These are phyloP conservation scores for Coemansia biformis DNA, from an alignment of 192 early-diverging fungal species.

Conservation along the genomic window DNA sequence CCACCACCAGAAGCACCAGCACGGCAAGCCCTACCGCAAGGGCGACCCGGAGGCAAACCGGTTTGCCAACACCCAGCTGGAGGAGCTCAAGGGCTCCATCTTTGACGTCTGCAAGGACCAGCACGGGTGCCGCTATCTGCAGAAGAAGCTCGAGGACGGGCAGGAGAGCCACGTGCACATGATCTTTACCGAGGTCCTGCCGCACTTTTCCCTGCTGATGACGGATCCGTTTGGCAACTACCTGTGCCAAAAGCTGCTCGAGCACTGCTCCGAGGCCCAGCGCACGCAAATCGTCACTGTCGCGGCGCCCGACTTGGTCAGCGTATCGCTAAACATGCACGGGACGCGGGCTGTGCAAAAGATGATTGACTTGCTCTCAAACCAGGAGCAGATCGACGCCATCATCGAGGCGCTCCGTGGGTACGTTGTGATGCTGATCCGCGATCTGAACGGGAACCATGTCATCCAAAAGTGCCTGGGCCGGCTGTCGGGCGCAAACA, in stretches of 20 bases:
- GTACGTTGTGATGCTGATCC: conserved; percentile 76
- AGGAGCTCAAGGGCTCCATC: conserved; percentile 68
- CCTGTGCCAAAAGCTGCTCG: conserved; percentile 84
- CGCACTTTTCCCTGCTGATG: conserved; percentile 75
- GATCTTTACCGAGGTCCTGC: conserved; percentile 73
- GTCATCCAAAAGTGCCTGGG: conserved; percentile 88
- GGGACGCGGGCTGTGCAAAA: conserved; percentile 91
- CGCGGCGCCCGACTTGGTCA: conserved; percentile 69
- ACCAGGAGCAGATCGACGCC: conserved; percentile 56
- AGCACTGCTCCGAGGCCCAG: conserved; percentile 72
- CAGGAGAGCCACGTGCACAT: conserved; percentile 56
- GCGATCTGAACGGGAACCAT: conserved; percentile 89
- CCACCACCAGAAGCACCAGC: conserved; percentile 35
- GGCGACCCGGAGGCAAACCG: conserved; percentile 55
- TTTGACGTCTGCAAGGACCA: conserved; percentile 82
- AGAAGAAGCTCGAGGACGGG: conserved; percentile 79
- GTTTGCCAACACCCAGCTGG: conserved; percentile 60
- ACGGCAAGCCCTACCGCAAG: conserved; percentile 25
- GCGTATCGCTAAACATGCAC: conserved; percentile 85
- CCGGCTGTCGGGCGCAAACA: conserved; percentile 65
- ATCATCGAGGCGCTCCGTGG: conserved; percentile 62
- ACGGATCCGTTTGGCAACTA: conserved; percentile 93
- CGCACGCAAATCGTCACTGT: conserved; percentile 65
- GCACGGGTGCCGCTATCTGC: conserved; percentile 81
- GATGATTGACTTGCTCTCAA: conserved; percentile 75